These are phyloP conservation scores for Phyllosticta capitalensis DNA, from an alignment of 2,329 filamentous ascomycete species.

Conservation along the genomic window DNA sequence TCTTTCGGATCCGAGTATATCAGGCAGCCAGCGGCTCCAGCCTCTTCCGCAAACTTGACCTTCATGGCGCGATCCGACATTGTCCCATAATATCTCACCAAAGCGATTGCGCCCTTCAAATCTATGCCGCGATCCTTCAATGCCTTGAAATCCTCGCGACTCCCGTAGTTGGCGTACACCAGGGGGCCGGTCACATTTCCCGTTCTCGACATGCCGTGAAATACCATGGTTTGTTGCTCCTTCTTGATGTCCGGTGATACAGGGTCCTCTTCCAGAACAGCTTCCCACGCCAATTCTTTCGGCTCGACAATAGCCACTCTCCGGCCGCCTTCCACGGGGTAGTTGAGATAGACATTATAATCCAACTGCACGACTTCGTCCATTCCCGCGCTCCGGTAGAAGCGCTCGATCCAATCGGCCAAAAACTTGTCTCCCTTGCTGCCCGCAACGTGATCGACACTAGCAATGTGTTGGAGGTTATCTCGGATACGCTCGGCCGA, in stretches of 20 bases:
- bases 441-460: conserved; percentile 85
- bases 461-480: conserved; percentile 66
- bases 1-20: conserved; percentile 87
- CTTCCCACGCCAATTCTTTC: conserved; percentile 63
- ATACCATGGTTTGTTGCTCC: conserved; percentile 58
- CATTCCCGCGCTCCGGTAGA: conserved; percentile 62
- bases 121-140: conserved; percentile 63
- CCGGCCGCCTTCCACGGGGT: conserved; percentile 67
- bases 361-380: conserved; percentile 69
- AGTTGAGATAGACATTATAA: conserved; percentile 77
- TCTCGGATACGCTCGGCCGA: conserved; percentile 55
- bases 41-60: conserved; percentile 79
- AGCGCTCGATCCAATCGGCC: conserved; percentile 71
- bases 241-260: conserved; percentile 39
- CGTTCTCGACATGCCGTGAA: conserved; percentile 80
- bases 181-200: conserved; percentile 80
- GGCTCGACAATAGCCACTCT: conserved; percentile 70
- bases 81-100: conserved; percentile 72
- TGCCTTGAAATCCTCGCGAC: conserved; percentile 68
- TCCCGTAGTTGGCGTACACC: conserved; percentile 88
- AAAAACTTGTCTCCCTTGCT: conserved; percentile 84
- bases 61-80: conserved; percentile 68
- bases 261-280: conserved; percentile 71
- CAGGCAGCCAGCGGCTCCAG: conserved; percentile 77
- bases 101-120: conserved; percentile 67